These are phyloP conservation scores for Noccaea caerulescens DNA, from an alignment of 345 rosid genomes.

Conservation along the genomic window DNA sequence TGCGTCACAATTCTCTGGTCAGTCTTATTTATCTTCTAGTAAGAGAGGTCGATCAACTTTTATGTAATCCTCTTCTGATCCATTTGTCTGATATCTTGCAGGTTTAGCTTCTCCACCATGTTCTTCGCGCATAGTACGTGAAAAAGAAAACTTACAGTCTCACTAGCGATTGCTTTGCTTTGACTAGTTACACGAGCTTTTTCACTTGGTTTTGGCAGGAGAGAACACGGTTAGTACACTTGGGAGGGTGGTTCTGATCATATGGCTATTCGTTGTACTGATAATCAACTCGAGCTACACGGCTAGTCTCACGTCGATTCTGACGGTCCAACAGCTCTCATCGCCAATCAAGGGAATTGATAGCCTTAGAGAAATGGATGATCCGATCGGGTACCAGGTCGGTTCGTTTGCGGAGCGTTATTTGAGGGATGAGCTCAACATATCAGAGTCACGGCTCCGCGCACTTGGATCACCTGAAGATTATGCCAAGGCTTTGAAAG, in stretches of 20 bases:
- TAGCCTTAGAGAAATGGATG: constrained; percentile 63
- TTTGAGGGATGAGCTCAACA: constrained; percentile 71
- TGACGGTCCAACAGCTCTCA: constrained; percentile 87
- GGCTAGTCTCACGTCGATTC: constrained; percentile 89
- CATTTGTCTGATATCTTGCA: constrained; percentile 56
- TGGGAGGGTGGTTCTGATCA: constrained; percentile 78
- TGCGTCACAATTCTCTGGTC: constrained; percentile 81
- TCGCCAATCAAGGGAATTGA: constrained; percentile 83
- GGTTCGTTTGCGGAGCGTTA: constrained; percentile 89
- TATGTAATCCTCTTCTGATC: constrained; percentile 33
- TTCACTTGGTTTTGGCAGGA: constrained; percentile 55
- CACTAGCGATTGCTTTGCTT: constrained; percentile 22
- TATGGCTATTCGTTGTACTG: constrained; percentile 92
- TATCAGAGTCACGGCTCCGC: constrained; percentile 70
- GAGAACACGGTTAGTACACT: constrained; percentile 85
- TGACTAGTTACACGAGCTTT: constrained; percentile 31
- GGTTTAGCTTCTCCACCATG: constrained; percentile 97
- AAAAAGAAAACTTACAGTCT: background rate
- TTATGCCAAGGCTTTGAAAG: constrained; percentile 66
- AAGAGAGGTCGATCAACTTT: background rate
- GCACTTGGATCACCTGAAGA: constrained; percentile 85
- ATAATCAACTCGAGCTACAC: constrained; percentile 97
- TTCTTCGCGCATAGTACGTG: constrained; percentile 92
- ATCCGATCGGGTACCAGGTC: constrained; percentile 81
- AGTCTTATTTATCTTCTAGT: constrained; percentile 31